Percentiles rank a stretch among this genome's conserved stretches.
phyloP scores from a whole-genome alignment of 768 basidiomycete genomes.

The Agaricus bisporus region DNA sequence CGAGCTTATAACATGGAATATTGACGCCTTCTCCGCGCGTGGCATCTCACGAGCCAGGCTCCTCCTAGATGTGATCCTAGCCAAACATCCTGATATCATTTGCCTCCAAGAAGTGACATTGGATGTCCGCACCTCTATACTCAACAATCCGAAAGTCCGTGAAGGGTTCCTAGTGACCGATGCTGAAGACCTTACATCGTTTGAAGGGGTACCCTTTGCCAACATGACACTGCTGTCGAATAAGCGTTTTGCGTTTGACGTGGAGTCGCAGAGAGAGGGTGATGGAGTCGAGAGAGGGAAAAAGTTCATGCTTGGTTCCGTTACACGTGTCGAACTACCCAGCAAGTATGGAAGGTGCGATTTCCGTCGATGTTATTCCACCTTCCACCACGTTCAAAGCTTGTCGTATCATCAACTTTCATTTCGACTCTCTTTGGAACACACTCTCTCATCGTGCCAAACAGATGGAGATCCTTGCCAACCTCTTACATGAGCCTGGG shows the following conservation, averaged over 20 bases:
- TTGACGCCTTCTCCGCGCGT: too few relatives aligned
- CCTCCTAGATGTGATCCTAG: too few relatives aligned
- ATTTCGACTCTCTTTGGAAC: slow-evolving; percentile 7
- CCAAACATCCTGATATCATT: slow-evolving; percentile 28
- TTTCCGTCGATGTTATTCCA: slow-evolving; percentile 30
- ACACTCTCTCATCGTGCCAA: slow-evolving; percentile 17
- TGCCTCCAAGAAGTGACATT: slow-evolving; percentile 33
- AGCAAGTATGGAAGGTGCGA: slow-evolving; percentile 32
- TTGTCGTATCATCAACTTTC: background rate
- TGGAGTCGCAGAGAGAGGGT: too few relatives aligned
- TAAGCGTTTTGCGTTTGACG: slow-evolving; percentile 20
- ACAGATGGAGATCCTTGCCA: slow-evolving; percentile 28
- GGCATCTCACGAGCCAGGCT: too few relatives aligned
- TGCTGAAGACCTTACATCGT: slow-evolving; percentile 30
- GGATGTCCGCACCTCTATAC: slow-evolving; percentile 24
- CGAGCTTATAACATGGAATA: too few relatives aligned
- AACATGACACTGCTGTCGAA: slow-evolving; percentile 32
- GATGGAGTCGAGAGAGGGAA: slow-evolving; percentile 17
- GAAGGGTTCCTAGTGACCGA: slow-evolving; percentile 26
- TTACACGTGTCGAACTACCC: slow-evolving; percentile 25
- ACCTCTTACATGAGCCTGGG: slow-evolving; percentile 33
- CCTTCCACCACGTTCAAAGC: slow-evolving; percentile 18
- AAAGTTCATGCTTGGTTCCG: slow-evolving; percentile 22
- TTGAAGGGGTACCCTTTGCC: slow-evolving; percentile 26
- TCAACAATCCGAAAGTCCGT: slow-evolving; percentile 27